A percentile compares a stretch with the other conserved stretches of the same genome.
Evolutionary conservation across 208 protist genomes (phyloP).

Genomic region (Acanthamoeba lenticulata): DNA sequence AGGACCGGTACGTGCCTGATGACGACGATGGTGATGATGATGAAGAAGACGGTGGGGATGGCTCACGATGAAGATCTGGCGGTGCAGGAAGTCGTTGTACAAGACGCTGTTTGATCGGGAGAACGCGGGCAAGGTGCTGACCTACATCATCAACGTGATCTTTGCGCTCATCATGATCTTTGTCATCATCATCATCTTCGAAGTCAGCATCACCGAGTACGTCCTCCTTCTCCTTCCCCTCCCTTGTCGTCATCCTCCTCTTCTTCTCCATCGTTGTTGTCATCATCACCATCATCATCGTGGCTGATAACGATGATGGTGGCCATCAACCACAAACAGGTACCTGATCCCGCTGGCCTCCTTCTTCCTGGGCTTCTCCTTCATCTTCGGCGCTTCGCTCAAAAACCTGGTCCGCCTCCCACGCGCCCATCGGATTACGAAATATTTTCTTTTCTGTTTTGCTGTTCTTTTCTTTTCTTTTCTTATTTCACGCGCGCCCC

Average conservation of each 20-base stretch:
- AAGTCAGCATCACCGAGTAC: neutral
- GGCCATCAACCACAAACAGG: neutral
- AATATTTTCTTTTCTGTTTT: no score
- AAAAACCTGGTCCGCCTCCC: slow-evolving; percentile 33
- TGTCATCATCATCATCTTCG: slow-evolving; percentile 32
- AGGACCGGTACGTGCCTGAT: neutral
- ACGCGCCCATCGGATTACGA: neutral
- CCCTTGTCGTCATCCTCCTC: no score
- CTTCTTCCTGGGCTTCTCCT: slow-evolving; percentile 50
- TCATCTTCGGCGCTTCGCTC: slow-evolving; percentile 22
- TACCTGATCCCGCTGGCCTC: slow-evolving; percentile 17
- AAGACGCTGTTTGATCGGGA: slow-evolving; percentile 21
- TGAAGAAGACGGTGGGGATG: neutral
- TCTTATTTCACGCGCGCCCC: no score
- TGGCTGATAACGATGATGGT: neutral
- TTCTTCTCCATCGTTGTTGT: no score
- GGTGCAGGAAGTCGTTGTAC: neutral
- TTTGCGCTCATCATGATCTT: neutral
- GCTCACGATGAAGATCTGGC: neutral
- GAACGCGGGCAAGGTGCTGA: slow-evolving; percentile 17
- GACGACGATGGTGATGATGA: no score
- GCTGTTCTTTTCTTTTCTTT: no score
- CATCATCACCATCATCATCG: no score
- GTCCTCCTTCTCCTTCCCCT: neutral
- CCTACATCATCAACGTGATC: neutral